Conservation (phyloP, 208 protist species). For the Acanthamoeba castellanii region DNA sequence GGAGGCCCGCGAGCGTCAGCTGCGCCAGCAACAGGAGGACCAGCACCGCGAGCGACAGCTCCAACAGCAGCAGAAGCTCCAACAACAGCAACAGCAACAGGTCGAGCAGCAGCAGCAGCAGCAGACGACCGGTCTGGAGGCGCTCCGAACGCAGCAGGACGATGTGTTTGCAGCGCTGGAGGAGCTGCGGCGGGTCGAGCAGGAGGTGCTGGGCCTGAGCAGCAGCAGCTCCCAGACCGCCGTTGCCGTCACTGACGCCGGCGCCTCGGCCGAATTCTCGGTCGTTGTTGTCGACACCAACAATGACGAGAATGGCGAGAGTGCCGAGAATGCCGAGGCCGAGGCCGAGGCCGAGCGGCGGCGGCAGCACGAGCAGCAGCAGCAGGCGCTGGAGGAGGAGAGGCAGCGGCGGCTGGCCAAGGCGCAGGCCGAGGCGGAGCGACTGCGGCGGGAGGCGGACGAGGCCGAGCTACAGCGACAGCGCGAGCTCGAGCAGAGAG, state of each 20-base stretch:
- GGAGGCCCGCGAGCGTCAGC: conserved; percentile 35
- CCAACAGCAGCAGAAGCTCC: background rate
- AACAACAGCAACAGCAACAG: background rate
- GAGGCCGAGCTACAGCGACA: background rate
- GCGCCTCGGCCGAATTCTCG: background rate
- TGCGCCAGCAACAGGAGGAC: conserved; percentile 20
- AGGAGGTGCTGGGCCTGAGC: conserved; percentile 30
- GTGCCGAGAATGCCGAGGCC: background rate
- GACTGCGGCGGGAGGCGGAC: conserved; percentile 4
- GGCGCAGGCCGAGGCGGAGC: conserved; percentile 35
- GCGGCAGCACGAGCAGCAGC: background rate
- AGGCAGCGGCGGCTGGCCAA: conserved; percentile 19
- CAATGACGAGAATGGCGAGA: background rate
- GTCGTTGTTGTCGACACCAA: background rate
- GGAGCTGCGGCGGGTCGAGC: conserved; percentile 29
- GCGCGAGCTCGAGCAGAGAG: background rate
- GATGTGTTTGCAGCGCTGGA: conserved; percentile 1
- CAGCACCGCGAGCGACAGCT: conserved; percentile 39
- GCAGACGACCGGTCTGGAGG: background rate
- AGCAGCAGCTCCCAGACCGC: background rate
- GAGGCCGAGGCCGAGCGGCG: background rate
- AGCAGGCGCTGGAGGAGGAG: conserved; percentile 13
- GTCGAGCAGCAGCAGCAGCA: background rate
- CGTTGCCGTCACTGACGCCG: background rate
- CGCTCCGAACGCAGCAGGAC: background rate